A percentile compares a stretch with the other conserved stretches of the same genome.
Evolutionary conservation across 2,329 filamentous ascomycete genomes (phyloP).

Genomic region (Atkinsonella texensis): DNA sequence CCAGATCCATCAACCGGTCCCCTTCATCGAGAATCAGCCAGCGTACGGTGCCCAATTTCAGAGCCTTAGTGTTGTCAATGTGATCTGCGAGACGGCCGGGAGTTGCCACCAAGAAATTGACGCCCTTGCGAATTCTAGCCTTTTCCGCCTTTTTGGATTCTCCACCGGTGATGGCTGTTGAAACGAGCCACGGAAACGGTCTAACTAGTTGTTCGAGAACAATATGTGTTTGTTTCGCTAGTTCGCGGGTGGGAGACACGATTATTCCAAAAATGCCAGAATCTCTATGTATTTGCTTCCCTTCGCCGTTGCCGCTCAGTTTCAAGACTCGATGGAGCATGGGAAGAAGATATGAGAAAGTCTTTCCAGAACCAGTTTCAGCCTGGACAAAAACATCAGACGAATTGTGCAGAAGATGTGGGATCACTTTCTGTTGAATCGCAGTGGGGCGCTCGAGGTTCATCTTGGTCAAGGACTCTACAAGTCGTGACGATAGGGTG

Average conservation of each 20-base stretch:
- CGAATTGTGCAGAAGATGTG: conserved; percentile 67
- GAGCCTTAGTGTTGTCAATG: conserved; percentile 77
- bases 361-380: conserved; percentile 95
- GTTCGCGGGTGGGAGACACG: conserved; percentile 83
- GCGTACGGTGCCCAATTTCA: conserved; percentile 78
- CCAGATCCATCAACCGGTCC: conserved; percentile 95
- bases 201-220: conserved; percentile 77
- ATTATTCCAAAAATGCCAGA: conserved; percentile 89
- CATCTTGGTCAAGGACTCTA: conserved; percentile 77
- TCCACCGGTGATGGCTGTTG: conserved; percentile 65
- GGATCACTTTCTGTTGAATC: conserved; percentile 83
- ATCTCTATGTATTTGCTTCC: conserved; percentile 58
- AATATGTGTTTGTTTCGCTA: conserved; percentile 84
- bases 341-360: conserved; percentile 85
- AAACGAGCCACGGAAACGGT: conserved; percentile 90
- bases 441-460: conserved; percentile 82
- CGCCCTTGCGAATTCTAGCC: conserved; percentile 79
- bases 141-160: conserved; percentile 74
- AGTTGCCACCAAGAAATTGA: conserved; percentile 93
- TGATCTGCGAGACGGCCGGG: conserved; percentile 87
- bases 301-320: conserved; percentile 48
- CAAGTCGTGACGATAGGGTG: conserved; percentile 68
- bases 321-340: conserved; percentile 80
- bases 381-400: conserved; percentile 93
- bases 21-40: conserved; percentile 96